phyloP scores from a whole-genome alignment of 148 eudicot species.

The Agrostemma githago region DNA sequence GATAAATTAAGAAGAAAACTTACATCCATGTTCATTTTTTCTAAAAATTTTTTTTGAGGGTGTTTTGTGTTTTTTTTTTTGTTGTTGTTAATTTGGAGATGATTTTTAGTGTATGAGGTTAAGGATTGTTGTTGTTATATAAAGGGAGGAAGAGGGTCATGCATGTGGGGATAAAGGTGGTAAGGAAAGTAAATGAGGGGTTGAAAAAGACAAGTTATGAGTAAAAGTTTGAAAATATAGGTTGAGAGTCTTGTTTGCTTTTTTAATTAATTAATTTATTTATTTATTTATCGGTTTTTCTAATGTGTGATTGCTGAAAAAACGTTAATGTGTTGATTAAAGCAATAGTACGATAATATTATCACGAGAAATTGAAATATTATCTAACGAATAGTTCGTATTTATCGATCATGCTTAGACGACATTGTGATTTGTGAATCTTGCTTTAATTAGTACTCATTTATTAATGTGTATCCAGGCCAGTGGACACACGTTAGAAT shows the following conservation, averaged over 20 bases:
- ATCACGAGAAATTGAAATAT: no score
- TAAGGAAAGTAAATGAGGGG: slow-evolving; percentile 21
- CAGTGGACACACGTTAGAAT: no score
- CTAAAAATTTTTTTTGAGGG: background rate
- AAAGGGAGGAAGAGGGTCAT: background rate
- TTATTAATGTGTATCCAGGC: no score
- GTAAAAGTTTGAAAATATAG: slow-evolving; percentile 21
- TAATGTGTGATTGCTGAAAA: no score
- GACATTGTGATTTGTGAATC: no score
- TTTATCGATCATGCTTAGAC: no score
- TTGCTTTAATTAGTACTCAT: no score
- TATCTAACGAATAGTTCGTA: no score
- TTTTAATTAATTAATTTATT: slow-evolving; percentile 12
- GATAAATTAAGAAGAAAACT: slow-evolving; percentile 7
- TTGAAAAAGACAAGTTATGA: slow-evolving; percentile 32
- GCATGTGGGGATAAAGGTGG: slow-evolving; percentile 15
- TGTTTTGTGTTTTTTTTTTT: background rate
- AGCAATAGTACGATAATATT: no score
- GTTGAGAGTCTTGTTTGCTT: slow-evolving; percentile 18
- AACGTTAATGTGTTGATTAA: no score
- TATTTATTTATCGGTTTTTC: background rate
- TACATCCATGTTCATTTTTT: slow-evolving; percentile 29
- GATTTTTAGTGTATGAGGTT: background rate
- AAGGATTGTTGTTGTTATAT: background rate
- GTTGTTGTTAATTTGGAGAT: background rate